These are phyloP conservation scores for Penicillium sp. DNA, from an alignment of 2,329 filamentous ascomycete species.

Conservation along the genomic window DNA sequence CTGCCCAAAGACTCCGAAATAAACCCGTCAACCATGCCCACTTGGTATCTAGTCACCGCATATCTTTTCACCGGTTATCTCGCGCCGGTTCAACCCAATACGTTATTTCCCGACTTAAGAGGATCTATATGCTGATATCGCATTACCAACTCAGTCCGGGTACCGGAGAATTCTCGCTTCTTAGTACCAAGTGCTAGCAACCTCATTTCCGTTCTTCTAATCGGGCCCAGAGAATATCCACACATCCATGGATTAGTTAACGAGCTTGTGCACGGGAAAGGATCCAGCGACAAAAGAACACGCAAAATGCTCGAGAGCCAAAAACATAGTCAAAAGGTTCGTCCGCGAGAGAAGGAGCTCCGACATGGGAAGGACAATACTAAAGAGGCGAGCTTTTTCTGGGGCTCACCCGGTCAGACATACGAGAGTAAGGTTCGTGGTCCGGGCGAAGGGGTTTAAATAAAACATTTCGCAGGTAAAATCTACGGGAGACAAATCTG, in stretches of 20 bases:
- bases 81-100: too few species aligned
- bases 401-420: neutral
- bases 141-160: too few species aligned
- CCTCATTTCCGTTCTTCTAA: too few species aligned
- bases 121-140: too few species aligned
- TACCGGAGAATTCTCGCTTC: too few species aligned
- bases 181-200: too few species aligned
- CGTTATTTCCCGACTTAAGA: too few species aligned
- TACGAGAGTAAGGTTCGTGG: neutral
- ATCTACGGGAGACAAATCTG: too few species aligned
- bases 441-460: neutral
- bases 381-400: neutral
- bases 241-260: neutral
- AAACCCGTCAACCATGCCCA: too few species aligned
- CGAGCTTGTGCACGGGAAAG: neutral
- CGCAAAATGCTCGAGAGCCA: neutral
- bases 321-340: neutral
- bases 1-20: too few species aligned
- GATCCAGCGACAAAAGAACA: neutral
- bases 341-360: neutral
- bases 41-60: too few species aligned
- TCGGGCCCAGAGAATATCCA: neutral
- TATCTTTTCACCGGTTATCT: too few species aligned
- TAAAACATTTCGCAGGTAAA: neutral
- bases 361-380: neutral